These are phyloP conservation scores for Leavenworthia alabamica DNA, from an alignment of 345 rosid genomes.

Conservation along the genomic window DNA sequence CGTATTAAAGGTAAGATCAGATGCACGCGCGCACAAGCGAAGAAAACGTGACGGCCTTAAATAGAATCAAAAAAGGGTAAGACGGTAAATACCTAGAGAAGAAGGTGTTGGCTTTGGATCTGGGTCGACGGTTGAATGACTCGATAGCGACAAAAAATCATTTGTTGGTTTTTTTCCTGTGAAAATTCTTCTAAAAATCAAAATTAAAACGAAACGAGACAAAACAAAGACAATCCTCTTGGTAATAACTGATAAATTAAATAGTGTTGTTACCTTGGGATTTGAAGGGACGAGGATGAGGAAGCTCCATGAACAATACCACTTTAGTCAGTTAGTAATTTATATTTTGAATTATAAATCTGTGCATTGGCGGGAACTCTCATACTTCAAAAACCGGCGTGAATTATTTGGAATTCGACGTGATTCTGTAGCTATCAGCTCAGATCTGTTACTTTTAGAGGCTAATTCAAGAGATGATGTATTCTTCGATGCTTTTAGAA, in stretches of 20 bases:
- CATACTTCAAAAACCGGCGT: not conserved
- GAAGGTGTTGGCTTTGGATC: slow-evolving; percentile 54
- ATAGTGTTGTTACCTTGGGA: slow-evolving; percentile 54
- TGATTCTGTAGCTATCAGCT: not conserved
- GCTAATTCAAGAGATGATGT: not conserved
- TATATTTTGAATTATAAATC: not conserved
- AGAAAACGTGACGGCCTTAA: slow-evolving; percentile 34
- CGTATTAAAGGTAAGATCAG: slow-evolving; percentile 28
- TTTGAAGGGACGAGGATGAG: slow-evolving; percentile 65
- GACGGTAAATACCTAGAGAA: slow-evolving; percentile 56
- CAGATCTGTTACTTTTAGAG: slow-evolving; percentile 42
- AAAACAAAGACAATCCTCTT: not conserved
- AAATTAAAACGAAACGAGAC: slow-evolving; percentile 12
- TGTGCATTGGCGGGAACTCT: slow-evolving; percentile 3
- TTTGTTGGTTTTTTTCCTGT: slow-evolving; percentile 86
- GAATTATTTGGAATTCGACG: not conserved
- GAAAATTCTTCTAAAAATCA: slow-evolving; percentile 35
- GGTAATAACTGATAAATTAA: not conserved
- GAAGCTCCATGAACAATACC: slow-evolving; percentile 65
- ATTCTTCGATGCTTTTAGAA: not conserved
- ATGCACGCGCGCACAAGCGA: slow-evolving; percentile 45
- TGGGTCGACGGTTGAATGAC: slow-evolving; percentile 63
- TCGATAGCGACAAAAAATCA: slow-evolving; percentile 85
- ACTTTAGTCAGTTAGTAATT: not conserved
- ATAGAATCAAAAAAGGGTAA: slow-evolving; percentile 19